phyloP scores from a whole-genome alignment of 371 early-diverging fungal species.

The Choanephora cucurbitarum region DNA sequence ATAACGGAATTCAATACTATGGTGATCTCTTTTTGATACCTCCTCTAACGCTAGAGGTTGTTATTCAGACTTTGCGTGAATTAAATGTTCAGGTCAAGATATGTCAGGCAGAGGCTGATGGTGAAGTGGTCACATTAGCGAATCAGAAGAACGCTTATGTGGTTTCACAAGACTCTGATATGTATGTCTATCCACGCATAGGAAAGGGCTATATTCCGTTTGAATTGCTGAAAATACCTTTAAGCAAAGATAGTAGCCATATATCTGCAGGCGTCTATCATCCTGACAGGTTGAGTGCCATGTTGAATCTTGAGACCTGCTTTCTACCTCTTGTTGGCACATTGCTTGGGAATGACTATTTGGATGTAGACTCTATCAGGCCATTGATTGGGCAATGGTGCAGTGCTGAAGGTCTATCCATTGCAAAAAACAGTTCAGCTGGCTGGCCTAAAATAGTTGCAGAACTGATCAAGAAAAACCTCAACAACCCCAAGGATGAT shows the following conservation, averaged over 20 bases:
- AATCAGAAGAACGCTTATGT: slow-evolving; percentile 47
- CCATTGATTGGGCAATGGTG: slow-evolving; percentile 46
- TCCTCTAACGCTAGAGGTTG: slow-evolving; percentile 54
- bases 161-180: slow-evolving; percentile 63
- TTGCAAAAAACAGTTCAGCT: slow-evolving; percentile 19
- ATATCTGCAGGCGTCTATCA: slow-evolving; percentile 48
- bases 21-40: slow-evolving; percentile 55
- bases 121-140: slow-evolving; percentile 48
- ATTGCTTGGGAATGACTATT: slow-evolving; percentile 59
- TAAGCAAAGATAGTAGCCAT: slow-evolving; percentile 2
- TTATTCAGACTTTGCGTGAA: slow-evolving; percentile 44
- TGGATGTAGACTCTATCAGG: slow-evolving; percentile 29
- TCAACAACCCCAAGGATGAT: slow-evolving; percentile 1
- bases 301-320: slow-evolving; percentile 34
- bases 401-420: slow-evolving; percentile 18
- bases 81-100: slow-evolving; percentile 32
- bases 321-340: slow-evolving; percentile 56
- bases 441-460: slow-evolving; percentile 39
- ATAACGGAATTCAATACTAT: slow-evolving; percentile 27
- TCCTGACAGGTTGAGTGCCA: slow-evolving; percentile 36
- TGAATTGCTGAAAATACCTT: slow-evolving; percentile 38
- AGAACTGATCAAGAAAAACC: slow-evolving; percentile 23
- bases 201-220: slow-evolving; percentile 60
- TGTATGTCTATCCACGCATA: slow-evolving; percentile 54
- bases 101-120: slow-evolving; percentile 59